Conservation (phyloP, 116 monocot species). For the Iris pallida region DNA sequence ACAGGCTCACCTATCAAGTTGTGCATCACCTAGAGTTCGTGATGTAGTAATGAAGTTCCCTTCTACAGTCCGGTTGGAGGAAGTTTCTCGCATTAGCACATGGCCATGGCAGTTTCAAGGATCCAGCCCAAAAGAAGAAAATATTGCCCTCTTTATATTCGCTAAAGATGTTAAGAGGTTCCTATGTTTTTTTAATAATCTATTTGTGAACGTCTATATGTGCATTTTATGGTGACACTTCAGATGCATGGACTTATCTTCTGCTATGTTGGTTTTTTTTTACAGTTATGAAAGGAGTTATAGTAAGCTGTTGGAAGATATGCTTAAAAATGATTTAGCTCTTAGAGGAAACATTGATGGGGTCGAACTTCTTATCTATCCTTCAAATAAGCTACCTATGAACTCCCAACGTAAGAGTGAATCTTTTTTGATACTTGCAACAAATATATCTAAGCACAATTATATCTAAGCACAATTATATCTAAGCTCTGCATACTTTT, state of each 20-base stretch:
- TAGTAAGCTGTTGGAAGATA: constrained; percentile 60
- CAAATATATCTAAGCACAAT: too few relatives aligned
- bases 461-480: too few relatives aligned
- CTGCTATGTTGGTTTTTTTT: constrained; percentile 9
- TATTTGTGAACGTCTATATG: not conserved
- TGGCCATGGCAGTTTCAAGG: constrained; percentile 69
- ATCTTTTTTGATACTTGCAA: not conserved
- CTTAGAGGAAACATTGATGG: constrained; percentile 63
- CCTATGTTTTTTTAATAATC: not conserved
- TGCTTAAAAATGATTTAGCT: constrained; percentile 66
- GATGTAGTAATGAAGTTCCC: constrained; percentile 56
- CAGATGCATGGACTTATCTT: not conserved
- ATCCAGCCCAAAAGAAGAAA: constrained; percentile 52
- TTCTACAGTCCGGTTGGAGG: constrained; percentile 57
- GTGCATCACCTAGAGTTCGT: constrained; percentile 63
- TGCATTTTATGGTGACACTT: not conserved
- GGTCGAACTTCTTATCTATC: constrained; percentile 78
- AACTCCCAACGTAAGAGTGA: constrained; percentile 66
- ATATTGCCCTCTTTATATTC: constrained; percentile 92
- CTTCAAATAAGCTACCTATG: constrained; percentile 61
- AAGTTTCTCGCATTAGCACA: constrained; percentile 39
- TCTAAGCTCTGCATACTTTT: not conserved
- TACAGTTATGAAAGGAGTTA: constrained; percentile 74
- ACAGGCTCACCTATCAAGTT: constrained; percentile 82
- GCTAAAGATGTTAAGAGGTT: constrained; percentile 86